These are phyloP conservation scores for Pichia sp. DNA, from an alignment of 1,139 yeast species.

Conservation along the genomic window DNA sequence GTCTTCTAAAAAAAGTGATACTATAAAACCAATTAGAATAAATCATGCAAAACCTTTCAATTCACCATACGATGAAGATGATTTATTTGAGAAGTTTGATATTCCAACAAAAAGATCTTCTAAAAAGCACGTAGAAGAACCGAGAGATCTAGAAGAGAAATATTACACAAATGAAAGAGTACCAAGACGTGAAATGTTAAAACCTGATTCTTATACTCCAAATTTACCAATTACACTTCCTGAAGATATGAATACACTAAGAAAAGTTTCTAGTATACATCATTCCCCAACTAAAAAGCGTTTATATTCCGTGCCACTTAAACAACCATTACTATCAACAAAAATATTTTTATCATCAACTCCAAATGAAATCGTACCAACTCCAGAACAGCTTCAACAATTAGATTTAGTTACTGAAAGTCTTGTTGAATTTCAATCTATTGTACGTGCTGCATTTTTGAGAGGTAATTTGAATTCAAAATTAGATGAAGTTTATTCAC, in stretches of 20 bases:
- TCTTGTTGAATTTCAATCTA: constrained; percentile 40
- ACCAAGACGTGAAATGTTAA: constrained; percentile 9
- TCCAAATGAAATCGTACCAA: background rate
- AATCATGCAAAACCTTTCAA: background rate
- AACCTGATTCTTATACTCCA: constrained; percentile 8
- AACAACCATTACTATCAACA: background rate
- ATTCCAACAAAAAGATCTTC: constrained; percentile 1
- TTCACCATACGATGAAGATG: constrained; percentile 14
- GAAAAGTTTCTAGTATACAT: constrained; percentile 12
- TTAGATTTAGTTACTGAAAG: background rate
- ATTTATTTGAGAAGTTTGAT: constrained; percentile 15
- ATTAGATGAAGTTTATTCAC: constrained; percentile 34
- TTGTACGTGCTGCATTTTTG: constrained; percentile 46
- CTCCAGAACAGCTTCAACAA: constrained; percentile 1
- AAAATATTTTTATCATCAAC: background rate
- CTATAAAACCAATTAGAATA: background rate
- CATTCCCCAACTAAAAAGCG: constrained; percentile 17
- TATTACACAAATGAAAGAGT: constrained; percentile 5
- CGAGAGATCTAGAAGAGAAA: background rate
- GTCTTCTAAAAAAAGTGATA: background rate
- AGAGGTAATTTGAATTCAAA: constrained; percentile 41
- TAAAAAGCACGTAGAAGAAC: no score
- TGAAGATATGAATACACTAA: background rate
- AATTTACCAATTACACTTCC: constrained; percentile 11
- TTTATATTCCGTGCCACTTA: constrained; percentile 5